Base-by-base conservation (phyloP, 495 filamentous ascomycete species). In the Hypoxylon trugodes region DNA sequence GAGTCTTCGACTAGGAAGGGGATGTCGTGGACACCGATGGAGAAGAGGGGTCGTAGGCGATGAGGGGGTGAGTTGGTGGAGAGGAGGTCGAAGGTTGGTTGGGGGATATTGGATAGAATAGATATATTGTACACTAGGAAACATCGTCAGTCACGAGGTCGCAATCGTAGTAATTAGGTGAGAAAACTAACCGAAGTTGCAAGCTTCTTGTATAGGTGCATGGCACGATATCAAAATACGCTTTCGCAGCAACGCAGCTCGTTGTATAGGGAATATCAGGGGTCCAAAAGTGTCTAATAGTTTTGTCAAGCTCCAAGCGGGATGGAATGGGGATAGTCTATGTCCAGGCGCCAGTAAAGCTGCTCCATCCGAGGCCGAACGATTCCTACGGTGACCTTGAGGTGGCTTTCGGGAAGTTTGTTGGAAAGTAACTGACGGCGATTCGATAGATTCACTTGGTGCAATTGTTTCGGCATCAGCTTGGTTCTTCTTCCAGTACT, bases 1-100 rank as follows among this genome's bases (percentile, higher is more conserved):
- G 78, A 70, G 41, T 85, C 79, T 41, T 83, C 78, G 47, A 88
- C 80, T 5, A 95, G 84, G 54, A 88, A 86, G 1, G 90, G 86
- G 57, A 98, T 96, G 70, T 98, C 95, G 71, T 96, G 91, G 12
- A 98, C 85, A 47, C 95, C 95, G 45, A 97, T 82, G 56, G 87
- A 90, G 78, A 97, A 98, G 4, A 98, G 84, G 1, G 94, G 89
- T 12, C 87, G 86, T n/a, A 95, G 80, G 24, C 92, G 87, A 43
- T 87, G 78, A 37, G 86, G 77, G 36, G 84, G 79, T 2, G 81
- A 77, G 15, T 79, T 79, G 2, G 86, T 72, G 8, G 89, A 82
- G 18, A 97, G 80, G 19, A 92, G 76, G 41, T 88, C 80, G 49
- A 76, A 73, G 61, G 89, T 80, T 66, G 90, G 75, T 66, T 87